Conservation (phyloP, 176 grass and related monocot species). For the Puya raimondii region DNA sequence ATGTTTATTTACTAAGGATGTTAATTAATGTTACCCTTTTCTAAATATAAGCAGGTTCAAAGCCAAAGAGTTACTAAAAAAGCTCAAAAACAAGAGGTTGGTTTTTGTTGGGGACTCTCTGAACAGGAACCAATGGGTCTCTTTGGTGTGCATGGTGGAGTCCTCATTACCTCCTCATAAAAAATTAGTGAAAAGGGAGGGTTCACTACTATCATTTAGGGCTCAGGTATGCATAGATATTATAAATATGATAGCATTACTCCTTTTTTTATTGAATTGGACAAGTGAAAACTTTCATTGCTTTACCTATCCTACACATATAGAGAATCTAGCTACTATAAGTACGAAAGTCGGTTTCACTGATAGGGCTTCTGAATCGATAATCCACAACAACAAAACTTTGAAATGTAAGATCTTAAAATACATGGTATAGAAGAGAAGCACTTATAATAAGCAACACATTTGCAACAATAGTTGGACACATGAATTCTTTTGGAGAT, state of each 20-base stretch:
- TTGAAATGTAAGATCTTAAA: too few relatives aligned
- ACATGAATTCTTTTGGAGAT: too few relatives aligned
- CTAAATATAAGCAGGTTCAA: constrained; percentile 52
- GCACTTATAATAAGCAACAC: too few relatives aligned
- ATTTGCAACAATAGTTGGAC: too few relatives aligned
- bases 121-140: constrained; percentile 95
- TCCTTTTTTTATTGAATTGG: too few relatives aligned
- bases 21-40: neutral
- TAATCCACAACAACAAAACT: too few relatives aligned
- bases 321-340: too few relatives aligned
- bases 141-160: constrained; percentile 89
- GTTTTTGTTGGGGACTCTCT: constrained; percentile 89
- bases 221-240: constrained; percentile 31
- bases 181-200: constrained; percentile 41
- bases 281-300: too few relatives aligned
- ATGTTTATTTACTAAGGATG: neutral
- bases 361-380: too few relatives aligned
- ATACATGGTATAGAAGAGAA: too few relatives aligned
- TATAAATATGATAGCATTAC: neutral
- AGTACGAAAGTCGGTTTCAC: too few relatives aligned
- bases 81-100: constrained; percentile 61
- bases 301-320: too few relatives aligned
- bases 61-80: constrained; percentile 44
- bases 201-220: constrained; percentile 71
- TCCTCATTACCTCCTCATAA: constrained; percentile 33